Conservation (phyloP, 78 protist genomes). For the Speleostelium caveatum region DNA sequence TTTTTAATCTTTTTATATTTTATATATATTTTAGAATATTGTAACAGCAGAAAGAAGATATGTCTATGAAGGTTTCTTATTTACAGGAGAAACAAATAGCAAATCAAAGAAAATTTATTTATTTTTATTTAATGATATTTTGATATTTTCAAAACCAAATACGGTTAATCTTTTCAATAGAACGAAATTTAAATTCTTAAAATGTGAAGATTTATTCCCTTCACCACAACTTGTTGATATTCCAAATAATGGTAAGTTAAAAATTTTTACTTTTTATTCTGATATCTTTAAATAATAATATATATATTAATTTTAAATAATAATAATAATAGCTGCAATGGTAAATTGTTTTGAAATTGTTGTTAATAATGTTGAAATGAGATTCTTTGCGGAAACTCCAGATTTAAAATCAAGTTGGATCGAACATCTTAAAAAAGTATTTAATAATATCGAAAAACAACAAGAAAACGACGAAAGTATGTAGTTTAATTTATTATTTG, state of each 20-base stretch:
- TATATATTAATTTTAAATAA: neutral
- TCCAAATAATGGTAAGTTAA: slow-evolving; percentile 61
- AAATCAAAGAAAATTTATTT: slow-evolving; percentile 58
- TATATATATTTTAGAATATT: slow-evolving; percentile 66
- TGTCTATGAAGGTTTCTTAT: slow-evolving; percentile 62
- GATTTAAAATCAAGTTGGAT: slow-evolving; percentile 51
- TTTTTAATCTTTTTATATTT: no score
- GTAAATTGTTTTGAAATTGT: slow-evolving; percentile 46
- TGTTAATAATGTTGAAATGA: slow-evolving; percentile 19
- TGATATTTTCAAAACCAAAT: slow-evolving; percentile 61
- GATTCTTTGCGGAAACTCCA: slow-evolving; percentile 38
- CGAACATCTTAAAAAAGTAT: slow-evolving; percentile 35
- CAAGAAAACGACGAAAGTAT: slow-evolving; percentile 22
- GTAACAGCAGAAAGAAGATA: slow-evolving; percentile 71
- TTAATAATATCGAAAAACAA: slow-evolving; percentile 41
- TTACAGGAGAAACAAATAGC: slow-evolving; percentile 14
- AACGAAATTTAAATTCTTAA: slow-evolving; percentile 51
- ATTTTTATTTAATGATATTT: slow-evolving; percentile 73
- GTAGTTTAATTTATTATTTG: neutral
- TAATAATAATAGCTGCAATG: slow-evolving; percentile 12
- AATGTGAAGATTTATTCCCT: slow-evolving; percentile 70
- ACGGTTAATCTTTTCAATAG: slow-evolving; percentile 47
- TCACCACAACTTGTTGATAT: slow-evolving; percentile 49
- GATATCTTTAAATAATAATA: neutral
- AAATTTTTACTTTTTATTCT: neutral